Percentiles rank a stretch among this genome's conserved stretches.
Evolutionary conservation across 1,284 basidiomycete species (phyloP).

Genomic region (Austroboletus novae-zelandiae): DNA sequence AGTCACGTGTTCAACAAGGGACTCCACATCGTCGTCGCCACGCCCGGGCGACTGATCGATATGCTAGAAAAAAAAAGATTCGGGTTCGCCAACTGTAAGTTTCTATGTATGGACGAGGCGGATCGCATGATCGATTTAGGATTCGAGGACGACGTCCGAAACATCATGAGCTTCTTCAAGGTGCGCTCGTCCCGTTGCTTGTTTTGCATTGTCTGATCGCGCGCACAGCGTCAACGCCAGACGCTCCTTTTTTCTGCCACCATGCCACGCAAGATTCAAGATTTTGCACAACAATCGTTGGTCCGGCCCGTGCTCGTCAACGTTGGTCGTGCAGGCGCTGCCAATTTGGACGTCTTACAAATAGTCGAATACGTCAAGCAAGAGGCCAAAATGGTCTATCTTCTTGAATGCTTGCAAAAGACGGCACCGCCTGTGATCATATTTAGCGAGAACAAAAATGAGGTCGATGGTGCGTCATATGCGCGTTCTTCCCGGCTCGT

Average conservation of each 20-base stretch:
- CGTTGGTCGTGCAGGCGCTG: slow-evolving; percentile 96
- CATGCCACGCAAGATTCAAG: slow-evolving; percentile 98
- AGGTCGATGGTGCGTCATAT: slow-evolving; percentile 81
- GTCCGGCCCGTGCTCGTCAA: slow-evolving; percentile 94
- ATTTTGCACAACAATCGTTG: slow-evolving; percentile 95
- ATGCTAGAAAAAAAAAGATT: slow-evolving; percentile 95
- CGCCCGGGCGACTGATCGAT: slow-evolving; percentile 93
- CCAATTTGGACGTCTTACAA: slow-evolving; percentile 95
- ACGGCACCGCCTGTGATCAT: slow-evolving; percentile 98
- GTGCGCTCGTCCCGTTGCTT: slow-evolving; percentile 38
- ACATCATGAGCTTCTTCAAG: slow-evolving; percentile 98
- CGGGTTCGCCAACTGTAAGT: slow-evolving; percentile 90
- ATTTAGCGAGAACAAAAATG: slow-evolving; percentile 99
- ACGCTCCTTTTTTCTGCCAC: slow-evolving; percentile 97
- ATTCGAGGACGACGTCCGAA: slow-evolving; percentile 97
- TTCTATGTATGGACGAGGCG: slow-evolving; percentile 97
- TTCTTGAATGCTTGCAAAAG: slow-evolving; percentile 97
- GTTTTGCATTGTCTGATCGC: slow-evolving; percentile 1
- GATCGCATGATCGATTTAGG: slow-evolving; percentile 99
- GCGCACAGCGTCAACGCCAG: slow-evolving; percentile 83
- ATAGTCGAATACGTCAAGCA: slow-evolving; percentile 99
- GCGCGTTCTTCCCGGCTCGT: not conserved
- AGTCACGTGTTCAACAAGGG: slow-evolving; percentile 87
- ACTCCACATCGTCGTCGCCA: slow-evolving; percentile 95
- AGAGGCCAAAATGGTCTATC: slow-evolving; percentile 99